A percentile compares a stretch with the other conserved stretches of the same genome.
phyloP scores from a whole-genome alignment of 106 monocot species.

The Amphibolis antarctica region DNA sequence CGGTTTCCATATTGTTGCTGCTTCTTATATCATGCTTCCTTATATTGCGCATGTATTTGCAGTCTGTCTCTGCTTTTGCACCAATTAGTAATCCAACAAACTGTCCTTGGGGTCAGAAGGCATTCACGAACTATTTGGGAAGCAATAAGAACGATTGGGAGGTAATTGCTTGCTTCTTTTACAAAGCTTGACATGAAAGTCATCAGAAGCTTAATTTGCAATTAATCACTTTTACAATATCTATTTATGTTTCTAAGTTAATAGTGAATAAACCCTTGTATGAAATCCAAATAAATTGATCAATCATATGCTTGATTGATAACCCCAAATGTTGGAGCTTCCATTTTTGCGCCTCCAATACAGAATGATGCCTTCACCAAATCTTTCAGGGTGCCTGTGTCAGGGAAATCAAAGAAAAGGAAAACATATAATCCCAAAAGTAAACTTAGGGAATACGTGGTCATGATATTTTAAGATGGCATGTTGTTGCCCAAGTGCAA shows the following conservation, averaged over 20 bases:
- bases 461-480: no score
- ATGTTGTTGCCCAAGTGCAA: no score
- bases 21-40: constrained; percentile 5
- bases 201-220: not conserved
- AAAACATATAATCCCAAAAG: no score
- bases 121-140: constrained; percentile 92
- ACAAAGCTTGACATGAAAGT: not conserved
- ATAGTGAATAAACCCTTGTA: no score
- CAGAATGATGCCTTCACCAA: not conserved
- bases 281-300: no score
- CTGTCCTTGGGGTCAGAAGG: constrained; percentile 96
- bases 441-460: no score
- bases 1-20: not conserved
- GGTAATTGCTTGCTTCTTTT: constrained; percentile 22
- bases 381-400: no score
- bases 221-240: not conserved
- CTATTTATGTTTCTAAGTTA: no score
- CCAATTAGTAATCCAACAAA: constrained; percentile 81
- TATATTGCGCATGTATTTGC: no score
- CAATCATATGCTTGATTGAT: not conserved
- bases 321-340: not conserved
- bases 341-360: not conserved
- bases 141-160: constrained; percentile 64
- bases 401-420: no score
- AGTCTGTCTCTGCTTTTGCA: constrained; percentile 92